Evolutionary conservation across 1,284 basidiomycete species (phyloP).

Genomic region (Puccinia novopanici): DNA sequence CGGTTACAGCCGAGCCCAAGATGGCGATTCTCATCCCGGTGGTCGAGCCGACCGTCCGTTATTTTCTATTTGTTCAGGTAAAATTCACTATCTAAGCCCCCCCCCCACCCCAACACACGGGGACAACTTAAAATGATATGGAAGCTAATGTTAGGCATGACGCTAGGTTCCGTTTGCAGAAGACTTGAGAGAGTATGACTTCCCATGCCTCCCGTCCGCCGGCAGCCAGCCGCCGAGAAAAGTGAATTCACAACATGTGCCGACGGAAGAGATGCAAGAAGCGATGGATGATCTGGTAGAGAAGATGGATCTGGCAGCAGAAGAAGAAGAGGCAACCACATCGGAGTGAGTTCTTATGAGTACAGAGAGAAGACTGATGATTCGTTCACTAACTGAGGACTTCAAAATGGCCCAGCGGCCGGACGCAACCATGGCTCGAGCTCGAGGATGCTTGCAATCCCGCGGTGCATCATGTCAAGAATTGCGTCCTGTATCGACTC

Average conservation of each 20-base stretch:
- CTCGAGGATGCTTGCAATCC: conserved; percentile 41
- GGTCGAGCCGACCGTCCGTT: conserved; percentile 12
- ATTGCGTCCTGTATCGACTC: conserved; percentile 26
- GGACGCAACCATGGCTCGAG: conserved; percentile 28
- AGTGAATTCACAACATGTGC: background rate
- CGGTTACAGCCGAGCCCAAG: conserved; percentile 38
- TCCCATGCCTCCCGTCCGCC: background rate
- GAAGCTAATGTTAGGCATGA: background rate
- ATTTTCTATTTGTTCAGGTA: conserved; percentile 48
- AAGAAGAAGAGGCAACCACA: background rate
- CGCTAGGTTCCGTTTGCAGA: conserved; percentile 38
- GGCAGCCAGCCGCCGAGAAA: background rate
- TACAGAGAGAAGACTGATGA: background rate
- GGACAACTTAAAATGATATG: background rate
- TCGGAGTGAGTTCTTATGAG: conserved; percentile 9
- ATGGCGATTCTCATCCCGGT: conserved; percentile 39
- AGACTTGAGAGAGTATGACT: conserved; percentile 15
- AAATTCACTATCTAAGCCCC: background rate
- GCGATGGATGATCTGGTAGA: conserved; percentile 50
- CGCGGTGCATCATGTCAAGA: conserved; percentile 37
- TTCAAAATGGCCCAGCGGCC: background rate
- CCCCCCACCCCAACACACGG: background rate
- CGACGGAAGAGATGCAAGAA: conserved; percentile 37
- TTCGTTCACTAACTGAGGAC: background rate
- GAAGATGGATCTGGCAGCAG: conserved; percentile 25